Evolutionary conservation across 805 yeast genomes (phyloP).

Genomic region (Schwanniomyces occidentalis): DNA sequence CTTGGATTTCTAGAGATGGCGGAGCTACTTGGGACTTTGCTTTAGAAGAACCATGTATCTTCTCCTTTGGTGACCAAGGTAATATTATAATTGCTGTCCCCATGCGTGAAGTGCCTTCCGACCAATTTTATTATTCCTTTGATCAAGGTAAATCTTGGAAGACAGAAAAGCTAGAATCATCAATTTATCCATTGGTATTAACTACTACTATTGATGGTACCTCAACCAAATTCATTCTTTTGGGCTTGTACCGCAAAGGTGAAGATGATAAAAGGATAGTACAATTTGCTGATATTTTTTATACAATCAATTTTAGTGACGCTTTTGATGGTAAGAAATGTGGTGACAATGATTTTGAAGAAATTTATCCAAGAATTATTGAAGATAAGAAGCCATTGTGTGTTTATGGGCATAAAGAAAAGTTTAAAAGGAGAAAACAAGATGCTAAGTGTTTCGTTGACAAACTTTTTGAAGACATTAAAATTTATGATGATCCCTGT

Average conservation of each 20-base stretch:
- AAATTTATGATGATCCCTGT: constrained; percentile 55
- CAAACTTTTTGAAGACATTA: constrained; percentile 46
- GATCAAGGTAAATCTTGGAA: constrained; percentile 77
- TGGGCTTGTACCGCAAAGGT: constrained; percentile 36
- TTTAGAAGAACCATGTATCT: constrained; percentile 51
- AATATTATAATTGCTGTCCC: constrained; percentile 68
- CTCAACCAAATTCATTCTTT: constrained; percentile 54
- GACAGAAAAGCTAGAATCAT: constrained; percentile 45
- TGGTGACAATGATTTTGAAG: constrained; percentile 59
- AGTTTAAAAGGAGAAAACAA: constrained; percentile 61
- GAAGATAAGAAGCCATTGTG: constrained; percentile 46
- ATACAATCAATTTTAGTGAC: constrained; percentile 54
- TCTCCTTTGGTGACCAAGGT: constrained; percentile 76
- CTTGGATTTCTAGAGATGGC: constrained; percentile 74
- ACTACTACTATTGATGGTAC: constrained; percentile 72
- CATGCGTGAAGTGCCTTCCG: constrained; percentile 9
- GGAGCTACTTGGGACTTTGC: constrained; percentile 71
- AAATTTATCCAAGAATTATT: constrained; percentile 53
- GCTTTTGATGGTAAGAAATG: constrained; percentile 54
- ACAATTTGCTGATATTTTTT: constrained; percentile 20
- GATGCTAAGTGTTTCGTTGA: constrained; percentile 64
- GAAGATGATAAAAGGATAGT: constrained; percentile 9
- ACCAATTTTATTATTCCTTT: constrained; percentile 49
- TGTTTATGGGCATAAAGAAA: constrained; percentile 67
- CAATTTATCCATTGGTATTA: constrained; percentile 42